Evolutionary conservation across 495 filamentous ascomycete genomes (phyloP), one percentile per base, ranked within the genome.

Genomic region (Terfezia boudieri): DNA sequence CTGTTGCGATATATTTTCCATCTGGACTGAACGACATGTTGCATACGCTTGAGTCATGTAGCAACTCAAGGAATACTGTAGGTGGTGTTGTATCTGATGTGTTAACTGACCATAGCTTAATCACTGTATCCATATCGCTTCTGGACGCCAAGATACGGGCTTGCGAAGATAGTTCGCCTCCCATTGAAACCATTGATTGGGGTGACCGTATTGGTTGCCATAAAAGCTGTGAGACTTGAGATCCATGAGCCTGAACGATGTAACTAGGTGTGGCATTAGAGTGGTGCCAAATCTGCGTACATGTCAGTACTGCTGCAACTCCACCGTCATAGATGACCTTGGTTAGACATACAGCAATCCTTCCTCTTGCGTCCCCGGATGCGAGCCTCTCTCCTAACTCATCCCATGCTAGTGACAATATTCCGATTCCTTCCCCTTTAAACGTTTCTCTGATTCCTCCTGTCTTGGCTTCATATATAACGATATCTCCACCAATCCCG

Each of bases 401-500:
- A 38, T 65, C 62, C 62, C 62, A 65, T 22, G 50, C 55, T 41
- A 65, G 10, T 43, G 62, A 64, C 10, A 56, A 54, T n/a, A 65
- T 57, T 17, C 59, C 59, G 14, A 55, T 55, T 16, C 41, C 52
- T 22, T 63, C 22, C 8, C 46, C 12, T 20, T 50, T 62, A 2
- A 56, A 55, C 16, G 37, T 53, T 38, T 54, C 54, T 23, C 56
- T 12, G 22, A 52, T 54, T 8, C 48, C 43, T 4, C 57, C 59
- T 14, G 49, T 56, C 26, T 55, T 57, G 7, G 64, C 43, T 32
- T 61, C 56, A 50, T 66, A 65, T 32, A 55, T 52, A 17, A 58
- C 54, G 51, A 65, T 36, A n/a, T 51, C 55, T 8, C 62, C 62
- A 8, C 52, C 55, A 4, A 56, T 53, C 9, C 80, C 80, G 58